Percentiles rank a stretch among this genome's conserved stretches.
Evolutionary conservation across 176 grass and related monocot genomes (phyloP).

Genomic region (Echinochloa phyllopogon): DNA sequence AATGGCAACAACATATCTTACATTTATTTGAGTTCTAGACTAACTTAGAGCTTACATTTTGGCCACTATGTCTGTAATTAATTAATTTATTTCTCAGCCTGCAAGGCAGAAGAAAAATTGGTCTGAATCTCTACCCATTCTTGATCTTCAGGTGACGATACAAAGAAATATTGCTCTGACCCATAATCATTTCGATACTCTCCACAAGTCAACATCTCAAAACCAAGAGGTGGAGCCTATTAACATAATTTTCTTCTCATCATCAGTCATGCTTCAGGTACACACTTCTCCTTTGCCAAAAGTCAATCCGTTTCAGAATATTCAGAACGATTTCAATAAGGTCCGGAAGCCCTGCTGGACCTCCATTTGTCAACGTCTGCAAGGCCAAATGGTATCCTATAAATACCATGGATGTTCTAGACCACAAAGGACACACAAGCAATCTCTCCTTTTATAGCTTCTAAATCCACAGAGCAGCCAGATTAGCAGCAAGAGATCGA

Average conservation of each 20-base stretch:
- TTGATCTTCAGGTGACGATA: not conserved
- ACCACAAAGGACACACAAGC: constrained; percentile 33
- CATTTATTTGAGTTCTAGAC: not conserved
- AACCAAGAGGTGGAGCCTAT: not conserved
- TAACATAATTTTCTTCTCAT: not conserved
- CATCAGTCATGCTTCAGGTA: constrained; percentile 2
- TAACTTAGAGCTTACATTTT: not conserved
- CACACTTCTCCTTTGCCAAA: not conserved
- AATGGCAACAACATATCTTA: not conserved
- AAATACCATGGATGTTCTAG: constrained; percentile 34
- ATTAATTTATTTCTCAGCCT: not conserved
- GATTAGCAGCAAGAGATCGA: not conserved
- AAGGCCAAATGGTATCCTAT: constrained; percentile 30
- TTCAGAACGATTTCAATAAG: not conserved
- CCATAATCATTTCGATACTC: constrained; percentile 33
- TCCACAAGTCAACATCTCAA: constrained; percentile 41
- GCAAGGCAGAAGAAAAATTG: not conserved
- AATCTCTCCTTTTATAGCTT: not conserved
- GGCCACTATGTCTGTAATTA: not conserved
- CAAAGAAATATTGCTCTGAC: not conserved
- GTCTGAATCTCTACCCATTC: not conserved
- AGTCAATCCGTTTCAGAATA: constrained; percentile 49
- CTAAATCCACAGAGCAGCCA: not conserved
- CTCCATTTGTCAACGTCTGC: constrained; percentile 53
- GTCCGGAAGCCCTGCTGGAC: not conserved